These are phyloP conservation scores for Delphinella strobiligena DNA, from an alignment of 2,329 filamentous ascomycete species.

Conservation along the genomic window DNA sequence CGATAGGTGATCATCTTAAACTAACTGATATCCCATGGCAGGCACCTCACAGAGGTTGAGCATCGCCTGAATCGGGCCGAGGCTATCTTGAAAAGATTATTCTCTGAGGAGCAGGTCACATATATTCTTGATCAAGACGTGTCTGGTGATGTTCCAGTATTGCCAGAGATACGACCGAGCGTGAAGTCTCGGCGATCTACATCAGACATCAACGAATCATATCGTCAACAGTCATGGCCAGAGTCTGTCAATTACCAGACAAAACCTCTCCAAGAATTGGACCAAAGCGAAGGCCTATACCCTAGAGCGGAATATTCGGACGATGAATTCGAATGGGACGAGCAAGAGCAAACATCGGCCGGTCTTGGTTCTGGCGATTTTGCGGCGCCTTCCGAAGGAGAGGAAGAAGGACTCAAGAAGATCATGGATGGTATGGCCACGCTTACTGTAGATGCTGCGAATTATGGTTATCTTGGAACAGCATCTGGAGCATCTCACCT, in stretches of 20 bases:
- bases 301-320: conserved; percentile 1
- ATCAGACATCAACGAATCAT: no score
- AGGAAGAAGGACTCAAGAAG: conserved; percentile 6
- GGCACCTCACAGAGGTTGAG: conserved; percentile 7
- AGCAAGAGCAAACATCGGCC: conserved; percentile 4
- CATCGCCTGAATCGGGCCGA: conserved; percentile 6
- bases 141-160: conserved; percentile 5
- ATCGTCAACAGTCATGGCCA: no score
- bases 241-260: neutral
- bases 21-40: neutral
- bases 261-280: neutral
- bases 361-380: conserved; percentile 1
- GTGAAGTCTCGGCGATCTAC: no score
- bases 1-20: no score
- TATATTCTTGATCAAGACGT: conserved; percentile 5
- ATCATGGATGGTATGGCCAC: conserved; percentile 21
- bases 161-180: neutral
- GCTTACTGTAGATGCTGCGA: conserved; percentile 19
- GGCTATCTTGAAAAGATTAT: conserved; percentile 4
- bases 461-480: conserved; percentile 33
- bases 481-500: conserved; percentile 7
- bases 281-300: conserved; percentile 1
- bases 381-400: neutral
- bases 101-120: conserved; percentile 5
- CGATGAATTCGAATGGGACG: conserved; percentile 8